Evolutionary conservation across 1,284 basidiomycete species (phyloP).

Genomic region (Ceratobasidium sp.): DNA sequence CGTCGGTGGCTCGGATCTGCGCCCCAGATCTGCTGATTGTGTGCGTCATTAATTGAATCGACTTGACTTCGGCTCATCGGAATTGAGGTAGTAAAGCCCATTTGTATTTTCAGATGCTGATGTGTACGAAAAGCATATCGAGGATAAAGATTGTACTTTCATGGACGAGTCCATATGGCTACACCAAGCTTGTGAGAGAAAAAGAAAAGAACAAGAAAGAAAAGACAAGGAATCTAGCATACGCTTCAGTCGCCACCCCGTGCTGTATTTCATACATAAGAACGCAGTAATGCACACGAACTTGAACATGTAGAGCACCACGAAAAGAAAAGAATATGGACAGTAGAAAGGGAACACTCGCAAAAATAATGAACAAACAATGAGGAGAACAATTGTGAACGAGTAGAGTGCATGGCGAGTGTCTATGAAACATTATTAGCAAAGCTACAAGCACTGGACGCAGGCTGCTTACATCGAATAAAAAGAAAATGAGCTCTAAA

Average conservation of each 20-base stretch:
- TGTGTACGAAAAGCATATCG: too few relatives aligned
- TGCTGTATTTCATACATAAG: slow-evolving; percentile 34
- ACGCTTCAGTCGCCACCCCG: slow-evolving; percentile 9
- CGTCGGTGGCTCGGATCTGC: slow-evolving; percentile 8
- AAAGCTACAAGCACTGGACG: neutral
- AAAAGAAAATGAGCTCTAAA: slow-evolving; percentile 1
- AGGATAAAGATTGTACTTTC: slow-evolving; percentile 30
- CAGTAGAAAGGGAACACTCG: slow-evolving; percentile 1
- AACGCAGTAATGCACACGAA: slow-evolving; percentile 22
- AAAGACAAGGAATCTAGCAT: slow-evolving; percentile 37
- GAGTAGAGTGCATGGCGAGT: slow-evolving; percentile 21
- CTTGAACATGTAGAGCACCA: slow-evolving; percentile 5
- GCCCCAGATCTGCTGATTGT: too few relatives aligned
- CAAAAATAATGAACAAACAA: slow-evolving; percentile 8
- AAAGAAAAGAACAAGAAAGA: slow-evolving; percentile 9
- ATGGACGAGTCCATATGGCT: slow-evolving; percentile 33
- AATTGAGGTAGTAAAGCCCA: too few relatives aligned
- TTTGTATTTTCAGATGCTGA: too few relatives aligned
- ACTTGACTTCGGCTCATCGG: too few relatives aligned
- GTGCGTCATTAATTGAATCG: too few relatives aligned
- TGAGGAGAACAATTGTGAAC: slow-evolving; percentile 10
- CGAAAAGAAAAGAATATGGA: slow-evolving; percentile 2
- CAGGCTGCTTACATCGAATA: slow-evolving; percentile 4
- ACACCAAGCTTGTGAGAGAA: slow-evolving; percentile 18
- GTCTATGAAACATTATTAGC: neutral